Evolutionary conservation across 179 eudicot species (phyloP).

Genomic region (Pouteria campechiana): DNA sequence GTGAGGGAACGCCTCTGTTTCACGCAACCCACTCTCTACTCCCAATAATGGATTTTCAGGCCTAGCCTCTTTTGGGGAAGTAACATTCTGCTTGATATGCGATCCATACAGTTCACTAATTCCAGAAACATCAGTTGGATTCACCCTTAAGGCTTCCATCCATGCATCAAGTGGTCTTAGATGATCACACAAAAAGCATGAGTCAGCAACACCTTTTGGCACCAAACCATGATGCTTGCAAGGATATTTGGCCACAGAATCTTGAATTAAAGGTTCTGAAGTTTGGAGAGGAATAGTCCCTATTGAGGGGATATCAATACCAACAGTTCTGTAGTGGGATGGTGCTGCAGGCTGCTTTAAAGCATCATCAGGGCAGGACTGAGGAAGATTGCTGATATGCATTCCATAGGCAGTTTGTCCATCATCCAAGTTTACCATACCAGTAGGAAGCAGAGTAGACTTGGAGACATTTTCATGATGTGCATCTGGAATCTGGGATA

Average conservation of each 20-base stretch:
- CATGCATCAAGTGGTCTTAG: slow-evolving; percentile 35
- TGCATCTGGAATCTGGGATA: slow-evolving; percentile 19
- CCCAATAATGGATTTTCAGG: slow-evolving; percentile 19
- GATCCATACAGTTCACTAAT: slow-evolving; percentile 23
- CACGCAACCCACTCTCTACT: slow-evolving; percentile 18
- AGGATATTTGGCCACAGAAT: slow-evolving; percentile 29
- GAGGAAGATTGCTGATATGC: slow-evolving; percentile 19
- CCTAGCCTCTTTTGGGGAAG: slow-evolving; percentile 22
- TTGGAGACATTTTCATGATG: slow-evolving; percentile 16
- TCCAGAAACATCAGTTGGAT: slow-evolving; percentile 23
- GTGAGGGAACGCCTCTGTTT: slow-evolving; percentile 9
- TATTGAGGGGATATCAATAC: slow-evolving; percentile 20
- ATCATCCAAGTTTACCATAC: slow-evolving; percentile 20
- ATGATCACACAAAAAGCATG: slow-evolving; percentile 20
- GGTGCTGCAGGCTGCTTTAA: slow-evolving; percentile 21
- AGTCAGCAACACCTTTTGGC: slow-evolving; percentile 16
- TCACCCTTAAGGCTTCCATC: slow-evolving; percentile 34
- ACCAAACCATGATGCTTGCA: slow-evolving; percentile 14
- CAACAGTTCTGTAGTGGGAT: slow-evolving; percentile 22
- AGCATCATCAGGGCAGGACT: slow-evolving; percentile 25
- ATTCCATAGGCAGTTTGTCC: slow-evolving; percentile 23
- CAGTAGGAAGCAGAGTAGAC: slow-evolving; percentile 19
- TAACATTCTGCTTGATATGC: slow-evolving; percentile 20
- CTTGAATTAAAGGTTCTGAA: slow-evolving; percentile 23
- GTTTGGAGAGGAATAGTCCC: slow-evolving; percentile 16